Base-by-base conservation (phyloP, 345 rosid genomes). In the Eucalyptus fibrosa region DNA sequence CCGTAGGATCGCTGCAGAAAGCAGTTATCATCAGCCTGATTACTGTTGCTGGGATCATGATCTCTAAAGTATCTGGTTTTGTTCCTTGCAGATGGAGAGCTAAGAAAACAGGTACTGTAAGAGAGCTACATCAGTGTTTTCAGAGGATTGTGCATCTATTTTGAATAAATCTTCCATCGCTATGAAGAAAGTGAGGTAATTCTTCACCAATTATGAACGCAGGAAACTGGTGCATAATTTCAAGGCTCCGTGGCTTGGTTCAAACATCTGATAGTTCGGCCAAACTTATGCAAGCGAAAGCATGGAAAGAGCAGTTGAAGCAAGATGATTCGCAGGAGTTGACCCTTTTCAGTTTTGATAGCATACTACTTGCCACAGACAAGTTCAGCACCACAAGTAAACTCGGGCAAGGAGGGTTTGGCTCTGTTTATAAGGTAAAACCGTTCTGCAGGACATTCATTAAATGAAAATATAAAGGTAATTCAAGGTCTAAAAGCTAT, bases 351-450 rank as follows among this genome's bases (percentile, higher is more conserved):
- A 77, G 47, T 40, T 77, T 77, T 77, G 47, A 77, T 37, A 40
- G 16, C 9, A 37, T 40, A 21, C 85, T 77, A 40, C 85, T 77
- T 47, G 88, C 90, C 13, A 89, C 88, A 16, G 5, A 65, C 30
- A 56, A 86, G 40, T 89, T 89, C 86, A 82, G 49, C 28, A 69
- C 12, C 6, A 26, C 87, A 55, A 83, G 49, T 50, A 56, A 85
- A 89, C 90, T 89, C 16, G 90, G 90, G 37, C 65, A 86, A 15
- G 90, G 90, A 17, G 90, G 88, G 44, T 89, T 89, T 49, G 90
- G 88, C 30, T 44, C 44, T 5, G 87, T 89, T 42, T 89, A 56
- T 80, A 89, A 89, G 89, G 90, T 87, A 55, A 87, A n/a, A 19
- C 37, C 23, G 45, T 47, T 55, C 18, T 37, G 7, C 45, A 34